Evolutionary conservation across 345 rosid genomes (phyloP).

Genomic region (Trapa bicornis): DNA sequence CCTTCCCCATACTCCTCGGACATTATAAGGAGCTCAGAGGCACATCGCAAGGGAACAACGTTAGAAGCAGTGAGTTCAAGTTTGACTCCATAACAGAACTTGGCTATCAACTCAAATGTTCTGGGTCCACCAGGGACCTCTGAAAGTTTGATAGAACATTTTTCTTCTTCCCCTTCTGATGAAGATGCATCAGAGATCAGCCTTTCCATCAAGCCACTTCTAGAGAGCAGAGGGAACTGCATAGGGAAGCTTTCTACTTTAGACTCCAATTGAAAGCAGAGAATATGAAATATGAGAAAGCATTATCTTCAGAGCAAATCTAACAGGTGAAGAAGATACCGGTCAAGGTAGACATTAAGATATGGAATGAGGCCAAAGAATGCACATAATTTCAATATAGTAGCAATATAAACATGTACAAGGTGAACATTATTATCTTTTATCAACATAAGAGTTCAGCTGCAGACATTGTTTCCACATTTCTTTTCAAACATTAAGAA

Average conservation of each 20-base stretch:
- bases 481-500: neutral
- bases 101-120: slow-evolving; percentile 88
- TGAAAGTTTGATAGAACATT: slow-evolving; percentile 42
- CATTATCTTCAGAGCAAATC: neutral
- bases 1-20: slow-evolving; percentile 92
- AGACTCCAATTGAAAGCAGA: slow-evolving; percentile 3
- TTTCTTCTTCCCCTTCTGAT: slow-evolving; percentile 59
- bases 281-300: neutral
- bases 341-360: neutral
- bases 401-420: too few relatives aligned
- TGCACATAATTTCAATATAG: neutral
- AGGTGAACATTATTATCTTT: too few relatives aligned
- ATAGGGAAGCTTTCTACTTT: slow-evolving; percentile 2
- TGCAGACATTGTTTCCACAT: neutral
- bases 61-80: slow-evolving; percentile 87
- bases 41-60: slow-evolving; percentile 69
- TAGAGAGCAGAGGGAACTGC: slow-evolving; percentile 94
- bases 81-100: slow-evolving; percentile 97
- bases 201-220: slow-evolving; percentile 90
- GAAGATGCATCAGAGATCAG: slow-evolving; percentile 67
- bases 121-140: slow-evolving; percentile 80
- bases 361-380: neutral
- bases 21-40: slow-evolving; percentile 85
- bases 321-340: neutral
- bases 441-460: neutral